These are phyloP conservation scores for Populus trichocarpa DNA, from an alignment of 441 rosid species.

Conservation along the genomic window DNA sequence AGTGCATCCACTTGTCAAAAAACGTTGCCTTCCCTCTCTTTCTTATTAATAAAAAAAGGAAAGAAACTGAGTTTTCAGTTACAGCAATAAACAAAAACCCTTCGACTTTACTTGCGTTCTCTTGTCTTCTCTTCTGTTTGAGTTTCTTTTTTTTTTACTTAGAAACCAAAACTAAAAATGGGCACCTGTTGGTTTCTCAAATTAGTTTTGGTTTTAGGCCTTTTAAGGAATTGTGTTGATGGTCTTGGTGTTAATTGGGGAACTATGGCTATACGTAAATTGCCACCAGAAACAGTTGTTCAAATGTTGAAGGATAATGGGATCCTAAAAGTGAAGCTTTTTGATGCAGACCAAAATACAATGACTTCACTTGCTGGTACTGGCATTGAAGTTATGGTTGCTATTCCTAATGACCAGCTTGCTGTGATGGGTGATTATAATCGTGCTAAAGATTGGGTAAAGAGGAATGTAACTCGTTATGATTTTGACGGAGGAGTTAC, in stretches of 20 bases:
- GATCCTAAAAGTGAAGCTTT: constrained; percentile 80
- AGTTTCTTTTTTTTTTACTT: neutral
- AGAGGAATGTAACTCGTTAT: constrained; percentile 61
- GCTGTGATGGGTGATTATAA: constrained; percentile 49
- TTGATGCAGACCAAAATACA: constrained; percentile 68
- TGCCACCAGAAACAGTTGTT: constrained; percentile 69
- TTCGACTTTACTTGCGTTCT: neutral
- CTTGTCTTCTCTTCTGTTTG: neutral
- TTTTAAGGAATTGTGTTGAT: constrained; percentile 34
- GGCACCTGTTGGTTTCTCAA: constrained; percentile 26
- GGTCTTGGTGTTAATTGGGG: constrained; percentile 96
- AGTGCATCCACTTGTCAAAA: constrained; percentile 17
- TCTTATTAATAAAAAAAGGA: neutral
- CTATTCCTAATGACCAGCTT: constrained; percentile 87
- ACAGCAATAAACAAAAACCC: constrained; percentile 8
- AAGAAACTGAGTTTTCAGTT: neutral
- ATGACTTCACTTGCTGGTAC: constrained; percentile 82
- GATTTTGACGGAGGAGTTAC: constrained; percentile 80
- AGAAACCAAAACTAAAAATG: constrained; percentile 20
- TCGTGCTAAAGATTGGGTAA: constrained; percentile 78
- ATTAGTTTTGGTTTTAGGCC: constrained; percentile 26
- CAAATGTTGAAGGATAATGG: constrained; percentile 78
- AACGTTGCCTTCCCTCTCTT: constrained; percentile 19
- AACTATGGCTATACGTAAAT: constrained; percentile 64
- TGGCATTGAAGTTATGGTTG: constrained; percentile 86